Evolutionary conservation across 179 eudicot species (phyloP).

Genomic region (Beta corolliflora): DNA sequence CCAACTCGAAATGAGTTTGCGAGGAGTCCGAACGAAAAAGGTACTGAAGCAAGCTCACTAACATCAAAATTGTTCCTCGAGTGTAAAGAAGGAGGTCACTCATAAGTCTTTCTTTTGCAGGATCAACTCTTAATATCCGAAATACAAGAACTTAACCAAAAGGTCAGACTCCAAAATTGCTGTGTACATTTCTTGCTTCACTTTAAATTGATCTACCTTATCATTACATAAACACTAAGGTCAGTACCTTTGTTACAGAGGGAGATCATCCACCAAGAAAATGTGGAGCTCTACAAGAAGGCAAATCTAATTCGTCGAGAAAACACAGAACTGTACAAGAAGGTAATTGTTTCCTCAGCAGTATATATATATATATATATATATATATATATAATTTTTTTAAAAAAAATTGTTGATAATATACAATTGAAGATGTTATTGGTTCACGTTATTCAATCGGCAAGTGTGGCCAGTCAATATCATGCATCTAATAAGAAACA

Average conservation of each 20-base stretch:
- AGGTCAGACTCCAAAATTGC: constrained; percentile 45
- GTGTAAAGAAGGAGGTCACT: background rate
- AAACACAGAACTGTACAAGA: constrained; percentile 53
- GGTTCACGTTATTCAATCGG: too few species aligned
- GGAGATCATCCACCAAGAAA: constrained; percentile 68
- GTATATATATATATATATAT: too few species aligned
- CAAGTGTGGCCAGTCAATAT: too few species aligned
- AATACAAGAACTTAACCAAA: constrained; percentile 66
- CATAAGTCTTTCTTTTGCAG: constrained; percentile 40
- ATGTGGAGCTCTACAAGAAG: constrained; percentile 65
- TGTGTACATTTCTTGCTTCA: background rate
- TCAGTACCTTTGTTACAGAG: constrained; percentile 48
- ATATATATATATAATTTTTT: too few species aligned
- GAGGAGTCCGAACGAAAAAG: constrained; percentile 48
- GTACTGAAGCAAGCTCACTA: constrained; percentile 18
- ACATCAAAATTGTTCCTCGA: background rate
- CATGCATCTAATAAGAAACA: background rate
- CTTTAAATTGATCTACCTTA: constrained; percentile 1
- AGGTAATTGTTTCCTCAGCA: too few species aligned
- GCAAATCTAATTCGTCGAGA: constrained; percentile 59
- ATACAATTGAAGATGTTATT: too few species aligned
- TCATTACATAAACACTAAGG: background rate
- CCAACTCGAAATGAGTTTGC: constrained; percentile 46
- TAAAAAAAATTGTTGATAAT: too few species aligned
- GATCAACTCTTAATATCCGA: constrained; percentile 65